Conservation (phyloP, 2,329 filamentous ascomycete species). For the Xylaria multiplex region DNA sequence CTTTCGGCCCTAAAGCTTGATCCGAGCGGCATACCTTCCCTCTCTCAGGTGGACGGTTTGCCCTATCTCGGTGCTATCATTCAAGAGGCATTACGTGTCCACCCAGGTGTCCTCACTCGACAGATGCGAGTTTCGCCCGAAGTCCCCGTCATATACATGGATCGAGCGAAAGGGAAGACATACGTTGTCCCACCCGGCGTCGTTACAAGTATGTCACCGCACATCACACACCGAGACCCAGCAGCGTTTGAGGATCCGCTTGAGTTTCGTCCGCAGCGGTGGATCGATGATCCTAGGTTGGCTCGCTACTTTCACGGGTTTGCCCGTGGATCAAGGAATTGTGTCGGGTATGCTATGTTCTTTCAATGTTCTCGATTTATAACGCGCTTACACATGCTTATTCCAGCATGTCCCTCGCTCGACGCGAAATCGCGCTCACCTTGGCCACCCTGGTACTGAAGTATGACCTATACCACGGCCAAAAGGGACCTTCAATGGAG, state of each 20-base stretch:
- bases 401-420: slow-evolving; percentile 37
- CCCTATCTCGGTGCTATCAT: slow-evolving; percentile 50
- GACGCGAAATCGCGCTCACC: slow-evolving; percentile 38
- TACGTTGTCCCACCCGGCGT: slow-evolving; percentile 34
- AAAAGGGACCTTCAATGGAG: slow-evolving; percentile 36
- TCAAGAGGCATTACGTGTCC: slow-evolving; percentile 51
- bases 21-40: slow-evolving; percentile 10
- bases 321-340: slow-evolving; percentile 38
- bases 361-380: neutral
- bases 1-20: slow-evolving; percentile 20
- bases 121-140: slow-evolving; percentile 48
- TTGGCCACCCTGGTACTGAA: slow-evolving; percentile 35
- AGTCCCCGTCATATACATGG: slow-evolving; percentile 42
- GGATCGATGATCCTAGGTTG: slow-evolving; percentile 43
- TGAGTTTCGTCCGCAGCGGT: slow-evolving; percentile 40
- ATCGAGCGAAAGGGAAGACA: slow-evolving; percentile 22
- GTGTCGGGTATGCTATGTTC: slow-evolving; percentile 38
- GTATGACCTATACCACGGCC: slow-evolving; percentile 41
- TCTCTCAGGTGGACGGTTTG: slow-evolving; percentile 44
- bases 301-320: slow-evolving; percentile 30
- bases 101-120: slow-evolving; percentile 49
- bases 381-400: too few relatives aligned
- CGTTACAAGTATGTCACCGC: slow-evolving; percentile 33
- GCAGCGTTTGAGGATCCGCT: slow-evolving; percentile 36
- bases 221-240: slow-evolving; percentile 35